These are phyloP conservation scores for Diversispora epigaea DNA, from an alignment of 192 early-diverging fungal species.

Conservation along the genomic window DNA sequence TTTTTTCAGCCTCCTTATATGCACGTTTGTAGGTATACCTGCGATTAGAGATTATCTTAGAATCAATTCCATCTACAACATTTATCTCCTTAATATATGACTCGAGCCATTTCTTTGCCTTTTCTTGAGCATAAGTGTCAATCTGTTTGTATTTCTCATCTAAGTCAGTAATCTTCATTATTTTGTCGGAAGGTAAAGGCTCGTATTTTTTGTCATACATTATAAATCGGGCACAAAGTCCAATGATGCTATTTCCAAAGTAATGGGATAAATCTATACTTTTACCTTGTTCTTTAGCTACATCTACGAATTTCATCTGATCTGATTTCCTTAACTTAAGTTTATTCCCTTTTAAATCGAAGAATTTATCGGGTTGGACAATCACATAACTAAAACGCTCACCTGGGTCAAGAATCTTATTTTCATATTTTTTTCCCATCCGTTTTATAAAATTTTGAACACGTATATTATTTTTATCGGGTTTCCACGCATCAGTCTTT, in stretches of 20 bases:
- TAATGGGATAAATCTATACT: slow-evolving; percentile 18
- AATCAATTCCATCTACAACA: no score
- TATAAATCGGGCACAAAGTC: neutral
- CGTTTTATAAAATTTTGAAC: neutral
- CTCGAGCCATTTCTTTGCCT: slow-evolving; percentile 12
- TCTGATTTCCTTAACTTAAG: neutral
- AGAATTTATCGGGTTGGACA: neutral
- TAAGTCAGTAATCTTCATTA: neutral
- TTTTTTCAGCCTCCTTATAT: no score
- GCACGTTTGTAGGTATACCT: no score
- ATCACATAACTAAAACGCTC: slow-evolving; percentile 12
- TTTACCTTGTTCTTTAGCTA: no score
- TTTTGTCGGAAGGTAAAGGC: neutral
- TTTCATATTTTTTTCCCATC: neutral
- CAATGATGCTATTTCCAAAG: neutral
- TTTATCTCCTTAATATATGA: neutral
- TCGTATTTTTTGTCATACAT: neutral
- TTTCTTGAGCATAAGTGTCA: neutral
- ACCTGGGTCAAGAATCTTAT: neutral
- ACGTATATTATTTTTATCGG: neutral
- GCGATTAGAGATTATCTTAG: no score
- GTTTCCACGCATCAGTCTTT: neutral
- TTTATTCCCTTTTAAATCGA: no score
- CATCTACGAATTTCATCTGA: slow-evolving; percentile 1
- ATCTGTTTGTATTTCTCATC: slow-evolving; percentile 24